These are phyloP conservation scores for Neurospora hispaniola DNA, from an alignment of 495 filamentous ascomycete species.

Conservation along the genomic window DNA sequence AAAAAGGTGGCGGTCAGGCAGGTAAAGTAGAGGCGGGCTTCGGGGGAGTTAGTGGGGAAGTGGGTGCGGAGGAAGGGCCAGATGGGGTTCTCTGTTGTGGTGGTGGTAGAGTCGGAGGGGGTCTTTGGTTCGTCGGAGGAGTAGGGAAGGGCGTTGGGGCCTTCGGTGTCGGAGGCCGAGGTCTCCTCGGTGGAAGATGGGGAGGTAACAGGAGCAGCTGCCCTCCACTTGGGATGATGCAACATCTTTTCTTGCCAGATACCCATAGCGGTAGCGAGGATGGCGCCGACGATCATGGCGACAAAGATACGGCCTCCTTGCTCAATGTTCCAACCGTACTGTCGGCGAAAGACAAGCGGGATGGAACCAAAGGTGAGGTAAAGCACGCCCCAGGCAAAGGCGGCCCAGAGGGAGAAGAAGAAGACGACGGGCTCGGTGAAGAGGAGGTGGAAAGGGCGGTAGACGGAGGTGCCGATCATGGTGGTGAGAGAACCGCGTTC, in stretches of 20 bases:
- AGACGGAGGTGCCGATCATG: constrained; percentile 69
- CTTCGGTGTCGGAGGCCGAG: constrained; percentile 1
- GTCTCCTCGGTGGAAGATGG: neutral
- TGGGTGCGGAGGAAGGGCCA: constrained; percentile 29
- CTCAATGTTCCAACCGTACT: constrained; percentile 57
- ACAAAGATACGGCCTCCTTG: constrained; percentile 63
- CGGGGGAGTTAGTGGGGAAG: constrained; percentile 48
- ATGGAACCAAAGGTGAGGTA: constrained; percentile 76
- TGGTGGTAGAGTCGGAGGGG: neutral
- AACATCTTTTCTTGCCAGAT: constrained; percentile 56
- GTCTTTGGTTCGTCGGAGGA: constrained; percentile 8
- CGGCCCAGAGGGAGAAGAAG: constrained; percentile 85
- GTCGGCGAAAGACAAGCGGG: constrained; percentile 62
- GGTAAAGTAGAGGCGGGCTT: constrained; percentile 73
- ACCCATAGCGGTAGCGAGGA: constrained; percentile 60
- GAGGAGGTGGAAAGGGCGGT: constrained; percentile 76
- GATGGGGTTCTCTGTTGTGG: constrained; percentile 2
- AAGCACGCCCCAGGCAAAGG: constrained; percentile 83
- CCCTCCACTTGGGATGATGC: constrained; percentile 30
- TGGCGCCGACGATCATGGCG: constrained; percentile 57
- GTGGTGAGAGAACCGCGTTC: constrained; percentile 55
- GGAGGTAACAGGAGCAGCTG: neutral
- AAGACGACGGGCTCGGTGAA: constrained; percentile 89
- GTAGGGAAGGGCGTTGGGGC: neutral
- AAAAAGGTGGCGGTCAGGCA: constrained; percentile 56